Conservation (phyloP, 2,329 filamentous ascomycete species). For the Scedosporium dehoogii region DNA sequence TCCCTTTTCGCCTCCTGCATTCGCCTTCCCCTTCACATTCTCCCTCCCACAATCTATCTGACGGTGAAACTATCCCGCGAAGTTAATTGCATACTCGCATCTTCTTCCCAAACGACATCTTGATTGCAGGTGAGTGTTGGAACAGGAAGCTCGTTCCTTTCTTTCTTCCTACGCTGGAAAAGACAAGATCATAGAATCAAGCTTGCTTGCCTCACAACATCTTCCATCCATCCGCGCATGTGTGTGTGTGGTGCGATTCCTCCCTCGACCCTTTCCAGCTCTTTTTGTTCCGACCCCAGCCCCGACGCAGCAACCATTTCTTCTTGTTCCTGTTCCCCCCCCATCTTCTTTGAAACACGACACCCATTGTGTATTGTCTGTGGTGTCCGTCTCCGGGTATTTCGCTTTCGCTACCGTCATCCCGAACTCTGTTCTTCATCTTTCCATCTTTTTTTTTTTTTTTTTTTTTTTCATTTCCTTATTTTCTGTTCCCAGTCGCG, state of each 20-base stretch:
- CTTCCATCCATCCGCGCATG: background rate
- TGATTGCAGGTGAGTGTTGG: conserved; percentile 3
- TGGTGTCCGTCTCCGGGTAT: background rate
- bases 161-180: background rate
- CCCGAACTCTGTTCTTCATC: background rate
- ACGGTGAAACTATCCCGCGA: background rate
- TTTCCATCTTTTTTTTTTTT: background rate
- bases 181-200: background rate
- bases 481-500: background rate
- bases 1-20: conserved; percentile 3
- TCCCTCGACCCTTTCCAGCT: background rate
- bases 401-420: background rate
- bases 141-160: background rate
- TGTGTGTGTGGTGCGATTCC: background rate
- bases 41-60: conserved; percentile 1
- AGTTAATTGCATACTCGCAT: background rate
- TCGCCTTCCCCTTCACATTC: background rate
- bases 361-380: background rate
- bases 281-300: background rate
- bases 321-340: background rate
- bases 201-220: background rate
- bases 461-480: background rate
- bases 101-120: background rate
- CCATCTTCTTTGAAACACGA: background rate
- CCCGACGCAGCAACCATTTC: background rate